A percentile compares a stretch with the other conserved stretches of the same genome.
Conservation (phyloP, 345 rosid genomes). For the Physaria fendleri region DNA sequence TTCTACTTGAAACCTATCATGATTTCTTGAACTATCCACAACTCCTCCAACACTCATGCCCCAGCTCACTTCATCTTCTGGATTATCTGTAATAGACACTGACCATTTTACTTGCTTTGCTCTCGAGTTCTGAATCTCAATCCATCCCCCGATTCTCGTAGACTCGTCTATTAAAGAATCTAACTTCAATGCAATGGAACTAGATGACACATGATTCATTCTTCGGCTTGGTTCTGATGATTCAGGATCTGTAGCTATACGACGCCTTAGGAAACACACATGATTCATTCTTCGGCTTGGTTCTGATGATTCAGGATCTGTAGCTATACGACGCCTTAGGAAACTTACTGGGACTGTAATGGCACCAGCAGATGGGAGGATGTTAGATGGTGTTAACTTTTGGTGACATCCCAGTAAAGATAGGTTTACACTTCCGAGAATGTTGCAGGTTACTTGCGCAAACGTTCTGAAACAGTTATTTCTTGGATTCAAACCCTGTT, state of each 20-base stretch:
- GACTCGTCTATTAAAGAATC: conserved; percentile 57
- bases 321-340: conserved; percentile 23
- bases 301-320: conserved; percentile 25
- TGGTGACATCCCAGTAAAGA: conserved; percentile 58
- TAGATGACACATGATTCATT: conserved; percentile 20
- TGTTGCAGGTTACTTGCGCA: conserved; percentile 58
- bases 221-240: too few species aligned
- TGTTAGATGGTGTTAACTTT: conserved; percentile 30
- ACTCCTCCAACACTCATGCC: conserved; percentile 59
- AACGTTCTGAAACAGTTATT: conserved; percentile 52
- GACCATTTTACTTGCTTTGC: conserved; percentile 52
- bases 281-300: too few species aligned
- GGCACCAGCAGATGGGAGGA: conserved; percentile 35
- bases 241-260: conserved; percentile 19
- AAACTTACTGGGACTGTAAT: conserved; percentile 47
- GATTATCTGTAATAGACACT: conserved; percentile 44
- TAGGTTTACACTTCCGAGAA: conserved; percentile 49
- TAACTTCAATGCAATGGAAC: conserved; percentile 54
- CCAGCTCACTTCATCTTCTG: conserved; percentile 74
- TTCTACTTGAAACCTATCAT: conserved; percentile 56
- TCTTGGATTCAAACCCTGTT: conserved; percentile 19
- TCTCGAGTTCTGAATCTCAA: conserved; percentile 53
- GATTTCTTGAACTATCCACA: conserved; percentile 32
- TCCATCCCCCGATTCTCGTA: conserved; percentile 63
- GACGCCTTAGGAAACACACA: conserved; percentile 34